Base-by-base conservation (phyloP, 176 grass and related monocot genomes). In the Musa troglodytarum region DNA sequence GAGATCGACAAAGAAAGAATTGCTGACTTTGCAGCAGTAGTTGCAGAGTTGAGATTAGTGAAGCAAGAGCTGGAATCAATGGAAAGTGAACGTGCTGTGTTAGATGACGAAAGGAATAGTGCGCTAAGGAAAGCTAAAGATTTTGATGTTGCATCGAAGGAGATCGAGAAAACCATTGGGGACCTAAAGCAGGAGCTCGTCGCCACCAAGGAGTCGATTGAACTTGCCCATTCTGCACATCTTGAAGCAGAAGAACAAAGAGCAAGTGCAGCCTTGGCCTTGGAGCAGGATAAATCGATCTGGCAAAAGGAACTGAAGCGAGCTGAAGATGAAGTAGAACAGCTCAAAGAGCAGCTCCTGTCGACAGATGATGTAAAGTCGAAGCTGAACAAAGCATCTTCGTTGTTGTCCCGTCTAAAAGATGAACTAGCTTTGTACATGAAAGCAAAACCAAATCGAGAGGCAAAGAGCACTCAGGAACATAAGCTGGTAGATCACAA, bases 221-320 rank as follows among this genome's bases (percentile, higher is more conserved):
- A 84, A 21, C 86, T 87, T 64, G 84, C 87, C 0, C 78, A 89
- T 24, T 81, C 83, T 59, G 79, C 56, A 58, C 87, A 88, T 84
- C 65, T 82, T n/a, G 88, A 87, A 71, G 85, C 85, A 53, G 82
- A 89, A 68, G 87, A 89, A 66, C 29, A 79, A 9, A 92, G 85
- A 72, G 25, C 76, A 76, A 87, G 80, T 73, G 54, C 64, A 3
- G 57, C 89, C 62, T 54, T 89, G 52, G 76, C 80, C 2, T 92
- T 84, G 80, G 82, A 88, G 68, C 73, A 82, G 19, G 85, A 89
- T 53, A 96, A 82, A 69, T 54, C 29, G n/a, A 76, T 53, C 56
- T 85, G 79, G 78, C 80, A 92, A n/a, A 82, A 82, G 70, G 89
- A 92, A 65, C 58, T 92, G n/a, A 86, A 87, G 79, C 68, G 81